Evolutionary conservation across 192 early-diverging fungal species (phyloP).

Genomic region (Entomortierella parvispora): DNA sequence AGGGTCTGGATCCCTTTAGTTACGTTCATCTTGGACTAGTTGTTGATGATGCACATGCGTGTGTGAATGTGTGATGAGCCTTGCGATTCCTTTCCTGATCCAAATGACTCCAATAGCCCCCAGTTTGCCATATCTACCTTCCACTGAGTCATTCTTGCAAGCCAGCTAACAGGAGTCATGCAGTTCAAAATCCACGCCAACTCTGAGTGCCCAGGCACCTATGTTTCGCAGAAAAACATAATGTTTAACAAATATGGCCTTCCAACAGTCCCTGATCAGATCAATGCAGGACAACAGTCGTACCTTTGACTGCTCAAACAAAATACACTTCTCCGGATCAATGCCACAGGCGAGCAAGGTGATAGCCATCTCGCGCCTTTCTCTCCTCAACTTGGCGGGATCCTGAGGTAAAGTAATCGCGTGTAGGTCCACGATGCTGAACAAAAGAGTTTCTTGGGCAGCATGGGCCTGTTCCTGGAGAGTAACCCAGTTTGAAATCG

Average conservation of each 20-base stretch:
- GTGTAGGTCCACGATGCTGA: slow-evolving; percentile 91
- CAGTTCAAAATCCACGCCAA: slow-evolving; percentile 89
- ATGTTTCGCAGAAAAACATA: not conserved
- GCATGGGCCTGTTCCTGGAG: slow-evolving; percentile 66
- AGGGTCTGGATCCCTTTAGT: slow-evolving; percentile 53
- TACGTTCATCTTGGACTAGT: slow-evolving; percentile 56
- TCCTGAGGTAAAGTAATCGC: slow-evolving; percentile 84
- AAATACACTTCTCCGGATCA: slow-evolving; percentile 70
- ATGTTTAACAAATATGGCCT: no score
- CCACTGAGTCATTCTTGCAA: slow-evolving; percentile 97
- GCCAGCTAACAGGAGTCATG: slow-evolving; percentile 87
- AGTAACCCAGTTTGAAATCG: slow-evolving; percentile 84
- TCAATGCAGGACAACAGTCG: not conserved
- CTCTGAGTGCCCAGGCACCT: slow-evolving; percentile 81
- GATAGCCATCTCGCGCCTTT: slow-evolving; percentile 79
- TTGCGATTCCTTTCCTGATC: not conserved
- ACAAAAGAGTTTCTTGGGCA: slow-evolving; percentile 60
- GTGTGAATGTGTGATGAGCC: no score
- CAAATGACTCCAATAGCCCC: not conserved
- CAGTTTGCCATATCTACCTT: slow-evolving; percentile 59
- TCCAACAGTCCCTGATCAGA: no score
- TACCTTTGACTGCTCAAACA: slow-evolving; percentile 90
- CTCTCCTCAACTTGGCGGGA: slow-evolving; percentile 67
- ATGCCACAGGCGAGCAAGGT: slow-evolving; percentile 87
- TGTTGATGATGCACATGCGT: no score